A percentile compares a stretch with the other conserved stretches of the same genome.
Evolutionary conservation across 257 asterid species (phyloP).

Genomic region (Fraxinus pennsylvanica): DNA sequence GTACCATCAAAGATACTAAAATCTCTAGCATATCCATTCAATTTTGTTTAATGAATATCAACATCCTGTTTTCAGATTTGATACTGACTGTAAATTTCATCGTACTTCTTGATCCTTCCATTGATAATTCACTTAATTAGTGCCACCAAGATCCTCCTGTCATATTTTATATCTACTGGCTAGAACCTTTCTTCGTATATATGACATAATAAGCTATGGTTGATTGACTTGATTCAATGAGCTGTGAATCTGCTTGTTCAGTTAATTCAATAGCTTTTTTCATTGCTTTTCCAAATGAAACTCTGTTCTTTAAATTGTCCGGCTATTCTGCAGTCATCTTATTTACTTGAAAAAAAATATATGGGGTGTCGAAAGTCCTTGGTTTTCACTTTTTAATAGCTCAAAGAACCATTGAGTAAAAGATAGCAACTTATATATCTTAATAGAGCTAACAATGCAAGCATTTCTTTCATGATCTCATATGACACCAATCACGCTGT

Average conservation of each 20-base stretch:
- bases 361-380: not conserved
- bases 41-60: not conserved
- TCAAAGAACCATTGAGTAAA: not conserved
- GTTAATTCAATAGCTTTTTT: no score
- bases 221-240: not conserved
- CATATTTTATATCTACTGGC: not conserved
- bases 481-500: not conserved
- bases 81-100: conserved; percentile 19
- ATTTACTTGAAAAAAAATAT: not conserved
- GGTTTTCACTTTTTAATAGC: not conserved
- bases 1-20: conserved; percentile 17
- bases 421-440: not conserved
- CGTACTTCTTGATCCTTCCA: conserved; percentile 19
- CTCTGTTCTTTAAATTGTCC: no score
- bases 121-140: not conserved
- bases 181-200: not conserved
- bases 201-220: conserved; percentile 4
- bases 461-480: not conserved
- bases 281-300: no score
- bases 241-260: not conserved
- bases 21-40: not conserved
- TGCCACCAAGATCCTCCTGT: not conserved
- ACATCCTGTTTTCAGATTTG: conserved; percentile 8
- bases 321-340: not conserved
- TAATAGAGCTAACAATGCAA: not conserved